Conservation (phyloP, 805 yeast species). For the Zygosaccharomyces kombuchaensis region DNA sequence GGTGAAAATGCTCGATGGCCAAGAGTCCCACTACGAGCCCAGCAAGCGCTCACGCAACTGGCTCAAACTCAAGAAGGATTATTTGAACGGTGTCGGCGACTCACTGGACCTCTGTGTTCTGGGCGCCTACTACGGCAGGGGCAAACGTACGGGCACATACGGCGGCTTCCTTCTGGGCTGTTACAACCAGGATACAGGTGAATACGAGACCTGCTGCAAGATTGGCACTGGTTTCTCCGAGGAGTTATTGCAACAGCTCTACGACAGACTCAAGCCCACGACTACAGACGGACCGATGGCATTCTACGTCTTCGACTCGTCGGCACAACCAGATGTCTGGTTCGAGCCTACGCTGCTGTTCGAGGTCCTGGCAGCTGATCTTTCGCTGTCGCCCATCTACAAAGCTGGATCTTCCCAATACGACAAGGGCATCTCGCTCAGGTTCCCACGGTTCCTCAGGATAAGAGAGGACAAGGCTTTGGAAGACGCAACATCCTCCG, state of each 20-base stretch:
- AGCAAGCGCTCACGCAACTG: constrained; percentile 92
- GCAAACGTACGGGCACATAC: constrained; percentile 90
- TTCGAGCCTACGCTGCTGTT: constrained; percentile 80
- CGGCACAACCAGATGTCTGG: constrained; percentile 89
- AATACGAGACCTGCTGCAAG: constrained; percentile 91
- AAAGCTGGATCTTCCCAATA: constrained; percentile 72
- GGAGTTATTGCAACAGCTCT: constrained; percentile 61
- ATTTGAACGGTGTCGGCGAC: constrained; percentile 92
- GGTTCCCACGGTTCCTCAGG: constrained; percentile 84
- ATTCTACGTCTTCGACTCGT: constrained; percentile 63
- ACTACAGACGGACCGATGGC: constrained; percentile 62
- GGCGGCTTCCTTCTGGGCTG: constrained; percentile 93
- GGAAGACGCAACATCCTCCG: constrained; percentile 82
- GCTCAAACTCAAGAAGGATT: constrained; percentile 93
- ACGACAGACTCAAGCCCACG: constrained; percentile 60
- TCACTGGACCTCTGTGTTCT: constrained; percentile 88
- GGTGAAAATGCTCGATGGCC: constrained; percentile 84
- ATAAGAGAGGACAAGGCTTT: constrained; percentile 80
- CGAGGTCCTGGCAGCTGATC: constrained; percentile 88
- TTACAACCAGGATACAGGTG: constrained; percentile 86
- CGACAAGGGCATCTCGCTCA: constrained; percentile 78
- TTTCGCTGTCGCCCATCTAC: constrained; percentile 82
- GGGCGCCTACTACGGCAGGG: constrained; percentile 91
- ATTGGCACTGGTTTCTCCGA: constrained; percentile 97
- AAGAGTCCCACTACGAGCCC: constrained; percentile 84